A percentile compares a stretch with the other conserved stretches of the same genome.
Conservation (phyloP, 2,329 filamentous ascomycete species). For the Lithohypha guttulata region DNA sequence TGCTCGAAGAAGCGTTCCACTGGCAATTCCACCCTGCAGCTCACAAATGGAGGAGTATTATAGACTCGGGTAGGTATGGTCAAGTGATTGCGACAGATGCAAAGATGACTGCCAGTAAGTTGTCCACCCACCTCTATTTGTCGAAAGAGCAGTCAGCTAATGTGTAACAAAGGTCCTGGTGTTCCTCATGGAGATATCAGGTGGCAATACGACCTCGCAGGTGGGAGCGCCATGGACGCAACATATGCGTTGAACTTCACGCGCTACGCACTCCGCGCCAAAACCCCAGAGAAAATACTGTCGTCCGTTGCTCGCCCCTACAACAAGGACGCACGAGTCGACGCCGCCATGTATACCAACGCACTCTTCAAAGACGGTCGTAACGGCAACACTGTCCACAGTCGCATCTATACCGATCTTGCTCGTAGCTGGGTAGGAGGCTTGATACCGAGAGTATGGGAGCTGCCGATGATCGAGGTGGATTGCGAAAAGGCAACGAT, state of each 20-base stretch:
- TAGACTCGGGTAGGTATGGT: constrained; percentile 3
- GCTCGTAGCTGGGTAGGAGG: constrained; percentile 3
- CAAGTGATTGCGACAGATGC: constrained; percentile 3
- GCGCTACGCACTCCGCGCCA: too few species aligned
- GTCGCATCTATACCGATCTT: too few species aligned
- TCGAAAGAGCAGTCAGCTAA: too few species aligned
- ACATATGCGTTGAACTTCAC: neutral
- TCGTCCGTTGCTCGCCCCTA: too few species aligned
- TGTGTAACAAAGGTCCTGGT: neutral
- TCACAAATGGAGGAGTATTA: constrained; percentile 5
- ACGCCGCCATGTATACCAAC: too few species aligned
- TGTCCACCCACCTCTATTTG: too few species aligned
- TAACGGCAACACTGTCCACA: too few species aligned
- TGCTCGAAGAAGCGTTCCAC: constrained; percentile 46
- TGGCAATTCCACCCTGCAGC: constrained; percentile 39
- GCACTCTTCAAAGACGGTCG: too few species aligned
- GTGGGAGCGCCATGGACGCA: constrained; percentile 9
- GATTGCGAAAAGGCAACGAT: neutral
- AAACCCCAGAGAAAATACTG: too few species aligned
- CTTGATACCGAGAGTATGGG: constrained; percentile 2
- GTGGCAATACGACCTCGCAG: constrained; percentile 13
- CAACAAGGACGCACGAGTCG: too few species aligned
- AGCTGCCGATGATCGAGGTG: neutral
- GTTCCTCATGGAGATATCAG: constrained; percentile 8
- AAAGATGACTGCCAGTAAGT: too few species aligned